Evolutionary conservation across 164 flowering plant species (phyloP), one percentile per base, ranked within the genome.

Genomic region (Aristolochia contorta): DNA sequence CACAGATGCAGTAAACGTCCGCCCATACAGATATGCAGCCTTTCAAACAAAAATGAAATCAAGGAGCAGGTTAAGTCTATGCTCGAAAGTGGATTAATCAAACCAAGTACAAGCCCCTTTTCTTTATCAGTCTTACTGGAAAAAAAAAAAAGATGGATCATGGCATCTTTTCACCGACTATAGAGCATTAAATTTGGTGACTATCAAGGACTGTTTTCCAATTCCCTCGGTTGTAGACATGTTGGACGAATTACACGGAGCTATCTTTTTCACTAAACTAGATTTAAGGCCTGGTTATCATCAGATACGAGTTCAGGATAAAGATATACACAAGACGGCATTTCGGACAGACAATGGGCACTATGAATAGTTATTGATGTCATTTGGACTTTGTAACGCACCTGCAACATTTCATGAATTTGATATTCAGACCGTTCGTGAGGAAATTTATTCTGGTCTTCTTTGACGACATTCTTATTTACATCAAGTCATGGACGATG

Each of bases 341-440:
- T 63, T 69, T 37, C 21, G 48, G 7, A 63, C 67, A 14, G 57
- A 67, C n/a, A 15, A 47, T 10, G 57, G 60, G 1, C 66, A 67
- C 16, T 62, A 7, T 30, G 59, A 59, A 16, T 59, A n/a, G 19
- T 4, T 46, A 0, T 50, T 59, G 9, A 59, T 59, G 62, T 52
- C 62, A 12, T 59, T 59, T 23, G 62, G 51, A 12, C 33, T 59
- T n/a, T n/a, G n/a, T n/a, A n/a, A n/a, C n/a, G n/a, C n/a, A n/a
- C n/a, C n/a, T n/a, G n/a, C n/a, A n/a, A 12, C 15, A 3, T 13
- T 63, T 57, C 8, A 62, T 63, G 60, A 66, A 59, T 54, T 6
- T 12, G 6, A 24, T 59, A 12, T 68, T 68, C 30, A 10, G 12
- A 0, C 25, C 55, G 15, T 55, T 24, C 7, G 52, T 62, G 3